Evolutionary conservation across 2,329 filamentous ascomycete genomes (phyloP), one percentile per base, ranked within the genome.

Genomic region (Monilinia polystroma): DNA sequence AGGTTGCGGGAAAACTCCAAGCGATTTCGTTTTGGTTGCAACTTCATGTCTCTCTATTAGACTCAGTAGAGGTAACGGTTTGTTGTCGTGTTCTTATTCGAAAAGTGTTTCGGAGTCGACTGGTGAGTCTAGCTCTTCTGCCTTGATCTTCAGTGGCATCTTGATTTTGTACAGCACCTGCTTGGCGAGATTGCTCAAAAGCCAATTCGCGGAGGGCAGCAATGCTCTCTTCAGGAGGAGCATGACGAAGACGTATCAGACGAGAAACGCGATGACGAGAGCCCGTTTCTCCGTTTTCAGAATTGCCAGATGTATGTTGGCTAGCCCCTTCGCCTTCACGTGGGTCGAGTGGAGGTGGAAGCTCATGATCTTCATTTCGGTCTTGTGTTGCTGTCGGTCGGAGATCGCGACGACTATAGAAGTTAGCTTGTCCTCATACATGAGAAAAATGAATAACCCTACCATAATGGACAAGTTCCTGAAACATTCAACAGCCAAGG

Each of bases 401-500:
- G 23, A 79, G 74, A 72, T 79, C 77, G 53, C 77, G 76, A 60
- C 77, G 77, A 64, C 77, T 78, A 57, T 66, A 56, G 70, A 67
- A 52, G 49, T 70, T 68, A 72, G 65, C 60, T 41, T 52, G 20
- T 68, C 56, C 23, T 47, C 7, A 64, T n/a, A 57, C 47, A 55
- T 43, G 23, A 26, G 11, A 23, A 32, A 2, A 26, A 29, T 45
- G 20, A 41, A 45, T 20, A 11, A 20, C 80, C 85, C 80, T 80
- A 90, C 87, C 87, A 90, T 67, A 90, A 76, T 23, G 87, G 87
- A 76, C 87, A 90, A 41, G 87, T 90, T 68, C 88, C 87, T 14
- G 87, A 89, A 14, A 90, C 84, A 66, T 90, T 88, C 68, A 90
- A 79, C 54, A 90, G 79, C 88, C 88, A 90, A 4, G 87, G 88